Evolutionary conservation across 768 basidiomycete genomes (phyloP).

Genomic region (Hemileccinum rubropunctum): DNA sequence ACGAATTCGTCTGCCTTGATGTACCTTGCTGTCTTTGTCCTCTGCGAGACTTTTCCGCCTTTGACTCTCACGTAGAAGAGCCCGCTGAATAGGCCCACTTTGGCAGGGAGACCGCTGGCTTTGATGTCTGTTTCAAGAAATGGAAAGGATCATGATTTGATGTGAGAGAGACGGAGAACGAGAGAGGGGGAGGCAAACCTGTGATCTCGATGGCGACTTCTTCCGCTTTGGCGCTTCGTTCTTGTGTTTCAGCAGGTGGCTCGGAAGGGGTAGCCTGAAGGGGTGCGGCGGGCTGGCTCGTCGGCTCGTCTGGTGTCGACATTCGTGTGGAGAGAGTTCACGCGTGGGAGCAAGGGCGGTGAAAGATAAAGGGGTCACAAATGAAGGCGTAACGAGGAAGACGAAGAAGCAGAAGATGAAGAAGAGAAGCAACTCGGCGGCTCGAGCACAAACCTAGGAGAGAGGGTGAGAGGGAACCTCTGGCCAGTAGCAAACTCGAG

Average conservation of each 20-base stretch:
- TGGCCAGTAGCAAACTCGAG: neutral
- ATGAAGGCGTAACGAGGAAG: neutral
- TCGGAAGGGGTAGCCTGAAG: neutral
- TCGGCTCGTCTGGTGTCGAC: slow-evolving; percentile 12
- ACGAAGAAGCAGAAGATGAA: neutral
- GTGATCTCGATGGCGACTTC: slow-evolving; percentile 31
- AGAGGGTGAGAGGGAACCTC: neutral
- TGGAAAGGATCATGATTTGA: no score
- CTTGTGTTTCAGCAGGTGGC: neutral
- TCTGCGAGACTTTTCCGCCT: slow-evolving; percentile 25
- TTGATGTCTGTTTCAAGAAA: slow-evolving; percentile 26
- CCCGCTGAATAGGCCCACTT: slow-evolving; percentile 30
- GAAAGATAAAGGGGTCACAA: no score
- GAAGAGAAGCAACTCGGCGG: neutral
- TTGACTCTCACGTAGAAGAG: slow-evolving; percentile 29
- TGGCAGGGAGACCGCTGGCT: slow-evolving; percentile 33
- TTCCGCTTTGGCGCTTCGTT: slow-evolving; percentile 1
- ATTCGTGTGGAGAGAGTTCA: slow-evolving; percentile 2
- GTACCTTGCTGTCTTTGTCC: slow-evolving; percentile 28
- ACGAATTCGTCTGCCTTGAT: slow-evolving; percentile 27
- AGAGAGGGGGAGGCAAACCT: slow-evolving; percentile 4
- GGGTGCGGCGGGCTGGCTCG: neutral
- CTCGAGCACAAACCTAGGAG: neutral
- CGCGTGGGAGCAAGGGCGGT: neutral
- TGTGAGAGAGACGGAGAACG: neutral